Percentiles rank a stretch among this genome's conserved stretches.
These are phyloP conservation scores for Ceratocystis variospora DNA, from an alignment of 2,329 filamentous ascomycete species.

Conservation along the genomic window DNA sequence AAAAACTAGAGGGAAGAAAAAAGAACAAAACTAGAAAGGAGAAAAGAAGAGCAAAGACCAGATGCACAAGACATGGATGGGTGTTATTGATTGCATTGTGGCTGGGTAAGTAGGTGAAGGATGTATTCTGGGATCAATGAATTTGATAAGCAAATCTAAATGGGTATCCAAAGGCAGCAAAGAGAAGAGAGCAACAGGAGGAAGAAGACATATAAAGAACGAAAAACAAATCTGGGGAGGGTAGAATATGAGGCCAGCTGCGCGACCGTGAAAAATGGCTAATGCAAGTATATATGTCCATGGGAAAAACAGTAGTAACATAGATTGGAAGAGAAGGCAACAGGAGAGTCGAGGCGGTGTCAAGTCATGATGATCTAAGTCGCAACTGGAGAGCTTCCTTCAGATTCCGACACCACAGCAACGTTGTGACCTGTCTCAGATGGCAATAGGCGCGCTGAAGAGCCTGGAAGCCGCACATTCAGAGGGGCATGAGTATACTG, in stretches of 20 bases:
- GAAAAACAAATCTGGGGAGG: not conserved
- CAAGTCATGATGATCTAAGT: not conserved
- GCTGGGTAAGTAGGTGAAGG: not conserved
- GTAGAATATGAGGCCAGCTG: not conserved
- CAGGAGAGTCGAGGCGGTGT: no score
- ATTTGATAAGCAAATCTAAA: slow-evolving; percentile 7
- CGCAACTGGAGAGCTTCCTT: not conserved
- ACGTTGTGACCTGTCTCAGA: not conserved
- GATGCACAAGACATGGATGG: not conserved
- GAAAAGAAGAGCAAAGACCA: not conserved
- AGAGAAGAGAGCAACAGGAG: not conserved
- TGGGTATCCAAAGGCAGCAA: slow-evolving; percentile 15
- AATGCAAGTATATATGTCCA: not conserved
- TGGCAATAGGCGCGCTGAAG: not conserved
- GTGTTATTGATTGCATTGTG: not conserved
- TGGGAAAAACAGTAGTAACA: not conserved
- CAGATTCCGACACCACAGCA: not conserved
- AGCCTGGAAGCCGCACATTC: not conserved
- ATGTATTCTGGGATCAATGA: slow-evolving; percentile 1
- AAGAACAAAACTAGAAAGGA: not conserved
- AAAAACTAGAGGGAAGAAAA: not conserved
- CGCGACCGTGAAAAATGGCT: not conserved
- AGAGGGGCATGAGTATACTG: slow-evolving; percentile 9
- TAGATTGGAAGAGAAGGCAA: not conserved
- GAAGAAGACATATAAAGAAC: not conserved